A percentile compares a stretch with the other conserved stretches of the same genome.
Conservation (phyloP, 169 alveolate genomes). For the Plasmodium blacklocki region DNA sequence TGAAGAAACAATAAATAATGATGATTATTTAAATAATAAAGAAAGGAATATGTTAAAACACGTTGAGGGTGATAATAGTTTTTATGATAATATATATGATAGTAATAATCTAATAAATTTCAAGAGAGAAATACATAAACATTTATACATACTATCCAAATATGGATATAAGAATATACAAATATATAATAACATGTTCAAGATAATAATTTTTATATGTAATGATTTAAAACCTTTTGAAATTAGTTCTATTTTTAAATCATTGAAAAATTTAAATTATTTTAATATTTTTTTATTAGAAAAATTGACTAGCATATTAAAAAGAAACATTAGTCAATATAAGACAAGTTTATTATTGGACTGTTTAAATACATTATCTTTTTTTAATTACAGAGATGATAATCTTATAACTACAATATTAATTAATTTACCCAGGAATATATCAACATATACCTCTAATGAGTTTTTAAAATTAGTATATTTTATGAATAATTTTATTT, state of each 20-base stretch:
- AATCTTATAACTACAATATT: conserved; percentile 33
- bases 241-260: conserved; percentile 56
- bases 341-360: conserved; percentile 37
- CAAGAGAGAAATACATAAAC: conserved; percentile 30
- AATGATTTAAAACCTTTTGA: conserved; percentile 28
- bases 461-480: conserved; percentile 41
- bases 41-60: no score
- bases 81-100: not conserved
- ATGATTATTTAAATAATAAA: no score
- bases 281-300: conserved; percentile 43
- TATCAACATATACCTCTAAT: conserved; percentile 46
- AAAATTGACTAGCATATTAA: conserved; percentile 18
- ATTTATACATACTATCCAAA: conserved; percentile 43
- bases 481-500: conserved; percentile 42
- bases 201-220: conserved; percentile 16
- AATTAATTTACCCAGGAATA: conserved; percentile 44
- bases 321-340: conserved; percentile 60
- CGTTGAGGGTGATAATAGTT: no score
- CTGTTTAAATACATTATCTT: conserved; percentile 52
- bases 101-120: not conserved
- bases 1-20: no score
- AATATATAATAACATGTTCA: conserved; percentile 26
- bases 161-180: conserved; percentile 40
- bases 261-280: conserved; percentile 41
- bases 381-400: conserved; percentile 40